Percentiles rank a stretch among this genome's conserved stretches.
These are phyloP conservation scores for Thymus mandschuricus DNA, from an alignment of 257 asterid species.

Conservation along the genomic window DNA sequence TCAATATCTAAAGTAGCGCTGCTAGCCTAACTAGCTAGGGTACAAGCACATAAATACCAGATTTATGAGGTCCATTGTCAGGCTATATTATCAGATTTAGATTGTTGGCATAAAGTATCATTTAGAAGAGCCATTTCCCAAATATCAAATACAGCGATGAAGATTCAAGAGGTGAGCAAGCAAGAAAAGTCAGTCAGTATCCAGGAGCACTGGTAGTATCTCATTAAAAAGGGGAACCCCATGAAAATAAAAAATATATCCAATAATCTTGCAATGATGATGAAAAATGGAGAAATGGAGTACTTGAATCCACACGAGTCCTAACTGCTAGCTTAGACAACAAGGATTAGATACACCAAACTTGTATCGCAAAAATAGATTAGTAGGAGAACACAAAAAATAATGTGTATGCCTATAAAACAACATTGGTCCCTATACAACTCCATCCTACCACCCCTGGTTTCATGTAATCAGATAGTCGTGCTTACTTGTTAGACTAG, in stretches of 20 bases:
- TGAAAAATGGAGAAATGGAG: neutral
- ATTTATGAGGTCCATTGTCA: neutral
- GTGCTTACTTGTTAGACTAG: neutral
- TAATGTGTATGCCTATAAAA: neutral
- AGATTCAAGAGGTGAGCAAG: neutral
- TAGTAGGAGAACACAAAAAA: neutral
- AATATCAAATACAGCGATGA: neutral
- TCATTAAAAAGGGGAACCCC: neutral
- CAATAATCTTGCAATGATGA: neutral
- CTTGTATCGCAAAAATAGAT: neutral
- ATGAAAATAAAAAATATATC: neutral
- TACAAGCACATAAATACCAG: too few relatives aligned
- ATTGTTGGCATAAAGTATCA: neutral
- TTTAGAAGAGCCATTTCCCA: neutral
- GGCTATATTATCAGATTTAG: neutral
- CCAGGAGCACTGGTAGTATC: neutral
- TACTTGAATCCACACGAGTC: neutral
- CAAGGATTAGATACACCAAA: slow-evolving; percentile 21
- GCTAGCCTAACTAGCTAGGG: slow-evolving; percentile 1
- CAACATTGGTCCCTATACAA: neutral
- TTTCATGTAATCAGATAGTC: neutral
- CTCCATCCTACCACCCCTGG: neutral
- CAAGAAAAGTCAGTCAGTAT: slow-evolving; percentile 2
- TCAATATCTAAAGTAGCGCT: slow-evolving; percentile 6
- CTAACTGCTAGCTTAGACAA: slow-evolving; percentile 4